Conservation (phyloP, 1,284 basidiomycete genomes). For the Xerocomus subilludens region DNA sequence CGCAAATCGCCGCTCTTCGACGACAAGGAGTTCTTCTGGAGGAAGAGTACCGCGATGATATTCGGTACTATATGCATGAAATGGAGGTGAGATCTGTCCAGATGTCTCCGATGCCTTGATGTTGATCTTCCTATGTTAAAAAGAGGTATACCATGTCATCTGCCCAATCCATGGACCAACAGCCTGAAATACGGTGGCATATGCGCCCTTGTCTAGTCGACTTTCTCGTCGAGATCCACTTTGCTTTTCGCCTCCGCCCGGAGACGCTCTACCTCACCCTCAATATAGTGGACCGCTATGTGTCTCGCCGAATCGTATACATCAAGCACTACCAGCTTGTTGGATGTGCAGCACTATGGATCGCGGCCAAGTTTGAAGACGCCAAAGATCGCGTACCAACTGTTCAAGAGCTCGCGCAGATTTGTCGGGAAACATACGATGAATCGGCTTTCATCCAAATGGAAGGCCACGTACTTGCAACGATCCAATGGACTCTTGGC, state of each 20-base stretch:
- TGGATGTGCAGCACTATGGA: conserved; percentile 98
- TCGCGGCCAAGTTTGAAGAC: conserved; percentile 99
- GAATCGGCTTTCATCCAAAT: conserved; percentile 97
- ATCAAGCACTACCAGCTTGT: conserved; percentile 99
- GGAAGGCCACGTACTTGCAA: conserved; percentile 96
- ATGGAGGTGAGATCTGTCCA: conserved; percentile 85
- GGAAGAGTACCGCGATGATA: conserved; percentile 96
- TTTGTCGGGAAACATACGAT: conserved; percentile 96
- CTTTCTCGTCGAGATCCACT: conserved; percentile 98
- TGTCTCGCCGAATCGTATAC: conserved; percentile 97
- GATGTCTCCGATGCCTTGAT: conserved; percentile 18
- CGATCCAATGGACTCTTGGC: conserved; percentile 97
- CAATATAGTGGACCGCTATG: conserved; percentile 99
- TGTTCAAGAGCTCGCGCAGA: conserved; percentile 91
- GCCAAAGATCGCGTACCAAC: conserved; percentile 98
- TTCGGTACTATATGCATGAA: conserved; percentile 91
- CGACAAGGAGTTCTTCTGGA: conserved; percentile 80
- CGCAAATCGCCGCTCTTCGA: conserved; percentile 72
- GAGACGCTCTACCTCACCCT: conserved; percentile 98
- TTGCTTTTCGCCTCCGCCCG: conserved; percentile 94
- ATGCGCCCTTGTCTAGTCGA: conserved; percentile 99
- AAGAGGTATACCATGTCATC: conserved; percentile 89
- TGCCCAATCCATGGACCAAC: conserved; percentile 96
- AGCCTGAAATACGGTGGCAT: conserved; percentile 96
- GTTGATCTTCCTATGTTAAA: conserved; percentile 34